Evolutionary conservation across 2,329 filamentous ascomycete species (phyloP).

Genomic region (Claviceps arundinis): DNA sequence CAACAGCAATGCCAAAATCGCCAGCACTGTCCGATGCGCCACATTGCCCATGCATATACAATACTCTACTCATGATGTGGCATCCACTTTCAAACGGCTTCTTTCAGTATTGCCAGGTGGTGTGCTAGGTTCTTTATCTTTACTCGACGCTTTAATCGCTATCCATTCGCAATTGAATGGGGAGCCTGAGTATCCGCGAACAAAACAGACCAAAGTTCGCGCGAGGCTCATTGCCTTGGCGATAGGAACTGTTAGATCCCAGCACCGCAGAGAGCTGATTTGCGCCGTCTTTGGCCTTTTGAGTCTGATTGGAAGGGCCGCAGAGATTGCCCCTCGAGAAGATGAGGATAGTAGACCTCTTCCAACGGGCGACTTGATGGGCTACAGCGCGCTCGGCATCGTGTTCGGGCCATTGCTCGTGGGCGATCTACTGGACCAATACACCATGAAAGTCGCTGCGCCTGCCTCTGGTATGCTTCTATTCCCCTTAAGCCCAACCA

Average conservation of each 20-base stretch:
- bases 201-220: slow-evolving; percentile 42
- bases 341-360: slow-evolving; percentile 37
- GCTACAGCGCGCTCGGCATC: slow-evolving; percentile 47
- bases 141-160: slow-evolving; percentile 50
- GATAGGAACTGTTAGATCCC: slow-evolving; percentile 44
- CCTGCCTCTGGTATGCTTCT: slow-evolving; percentile 27
- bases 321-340: slow-evolving; percentile 39
- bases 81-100: slow-evolving; percentile 54
- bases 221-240: slow-evolving; percentile 53
- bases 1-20: slow-evolving; percentile 33
- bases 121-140: slow-evolving; percentile 46
- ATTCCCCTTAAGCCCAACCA: slow-evolving; percentile 30
- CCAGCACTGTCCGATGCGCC: slow-evolving; percentile 44
- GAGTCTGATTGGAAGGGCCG: slow-evolving; percentile 43
- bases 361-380: slow-evolving; percentile 47
- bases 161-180: slow-evolving; percentile 43
- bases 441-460: slow-evolving; percentile 32
- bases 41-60: slow-evolving; percentile 48
- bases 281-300: slow-evolving; percentile 55
- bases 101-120: slow-evolving; percentile 50
- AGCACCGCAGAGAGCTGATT: slow-evolving; percentile 48
- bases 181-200: slow-evolving; percentile 36
- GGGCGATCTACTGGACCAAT: slow-evolving; percentile 41
- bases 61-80: slow-evolving; percentile 49
- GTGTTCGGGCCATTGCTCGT: slow-evolving; percentile 53